These are phyloP conservation scores for Starmerella bombicola DNA, from an alignment of 805 yeast species.

Conservation along the genomic window DNA sequence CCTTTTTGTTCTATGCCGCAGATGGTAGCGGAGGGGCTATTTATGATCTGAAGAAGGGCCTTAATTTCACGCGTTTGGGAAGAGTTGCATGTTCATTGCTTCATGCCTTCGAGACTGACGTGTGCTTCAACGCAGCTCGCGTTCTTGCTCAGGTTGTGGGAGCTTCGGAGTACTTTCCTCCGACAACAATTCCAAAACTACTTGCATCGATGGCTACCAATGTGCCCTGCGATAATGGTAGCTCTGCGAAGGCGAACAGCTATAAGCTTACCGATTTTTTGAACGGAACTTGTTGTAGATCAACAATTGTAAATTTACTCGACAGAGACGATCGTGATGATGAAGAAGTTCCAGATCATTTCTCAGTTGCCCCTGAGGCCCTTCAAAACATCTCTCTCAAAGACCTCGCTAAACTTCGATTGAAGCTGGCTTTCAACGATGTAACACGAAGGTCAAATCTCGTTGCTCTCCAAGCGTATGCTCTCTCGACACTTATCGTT, in stretches of 20 bases:
- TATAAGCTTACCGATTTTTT: background rate
- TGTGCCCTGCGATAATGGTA: constrained; percentile 8
- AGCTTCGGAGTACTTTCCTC: constrained; percentile 1
- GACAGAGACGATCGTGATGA: background rate
- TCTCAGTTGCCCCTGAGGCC: background rate
- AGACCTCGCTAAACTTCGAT: background rate
- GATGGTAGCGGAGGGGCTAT: constrained; percentile 1
- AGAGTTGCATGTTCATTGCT: constrained; percentile 1
- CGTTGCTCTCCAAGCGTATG: constrained; percentile 6
- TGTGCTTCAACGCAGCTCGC: constrained; percentile 2
- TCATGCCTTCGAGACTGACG: background rate
- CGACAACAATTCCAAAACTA: background rate
- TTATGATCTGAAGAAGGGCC: background rate
- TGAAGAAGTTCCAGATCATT: background rate
- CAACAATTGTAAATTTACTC: background rate
- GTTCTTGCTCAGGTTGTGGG: constrained; percentile 2
- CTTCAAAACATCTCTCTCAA: no score
- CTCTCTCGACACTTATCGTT: constrained; percentile 5
- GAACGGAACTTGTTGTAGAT: background rate
- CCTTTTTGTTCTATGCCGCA: constrained; percentile 1
- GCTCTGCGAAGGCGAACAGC: background rate
- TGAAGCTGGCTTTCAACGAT: background rate
- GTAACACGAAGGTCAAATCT: background rate
- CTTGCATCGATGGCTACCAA: background rate
- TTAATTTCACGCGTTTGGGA: background rate